Evolutionary conservation across 192 early-diverging fungal species (phyloP), one percentile per base, ranked within the genome.

Genomic region (Linnemannia exigua): DNA sequence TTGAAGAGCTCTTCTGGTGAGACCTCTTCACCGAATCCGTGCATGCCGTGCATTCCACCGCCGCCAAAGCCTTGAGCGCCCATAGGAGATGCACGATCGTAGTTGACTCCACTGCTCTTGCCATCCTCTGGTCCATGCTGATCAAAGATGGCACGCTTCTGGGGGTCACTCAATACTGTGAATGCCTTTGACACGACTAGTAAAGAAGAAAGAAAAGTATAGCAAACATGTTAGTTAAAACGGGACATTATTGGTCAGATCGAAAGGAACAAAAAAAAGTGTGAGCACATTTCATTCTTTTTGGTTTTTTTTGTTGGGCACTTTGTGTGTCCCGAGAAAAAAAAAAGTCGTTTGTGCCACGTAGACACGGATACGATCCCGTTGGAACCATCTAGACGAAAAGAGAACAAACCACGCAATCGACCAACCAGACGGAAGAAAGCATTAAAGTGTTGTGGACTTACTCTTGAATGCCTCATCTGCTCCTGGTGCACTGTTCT

Each of bases 1-100:
- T 97, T 97, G 89, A 99, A 97, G 25, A 99, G 88, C 47, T 99
- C 98, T 82, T 99, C 98, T 31, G 98, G 97, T 25, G 92, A 93
- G 28, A 98, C 91, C 79, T 98, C 98, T 31, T 95, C 93, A 52
- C 85, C 84, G 36, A 79, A 86, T 51, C 88, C 77, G 67, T 78
- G 77, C 67, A 70, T 68, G 47, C 67, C 51, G 38, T 74, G 22
- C 70, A 67, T 79, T 36, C 79, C 84, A 31, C 84, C 85, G 20
- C 89, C 88, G 4, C 87, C 87, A 69, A 88, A 88, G 12, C 88
- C 90, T 38, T 76, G 83, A 1, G 51, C 67, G 38, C 73, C 82
- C 73, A 70, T 79, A 7, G 81, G 79, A 44, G 68, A 80, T 16
- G 71, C 89, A 63, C 82, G 76, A 79, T 86, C 84, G 20, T 86